Evolutionary conservation across 179 eudicot species (phyloP).

Genomic region (Silene vulgaris): DNA sequence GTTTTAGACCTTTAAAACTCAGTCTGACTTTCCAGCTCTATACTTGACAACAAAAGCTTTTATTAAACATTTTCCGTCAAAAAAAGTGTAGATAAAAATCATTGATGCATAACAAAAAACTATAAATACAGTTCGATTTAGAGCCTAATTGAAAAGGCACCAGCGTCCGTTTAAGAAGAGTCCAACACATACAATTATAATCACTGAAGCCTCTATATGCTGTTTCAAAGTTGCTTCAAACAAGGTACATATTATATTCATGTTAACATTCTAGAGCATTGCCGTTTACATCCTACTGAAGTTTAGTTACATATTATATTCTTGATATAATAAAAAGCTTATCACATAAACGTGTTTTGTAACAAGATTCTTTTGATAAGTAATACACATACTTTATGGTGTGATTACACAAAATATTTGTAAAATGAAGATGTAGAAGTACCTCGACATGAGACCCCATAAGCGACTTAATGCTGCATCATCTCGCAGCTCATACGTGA

Average conservation of each 20-base stretch:
- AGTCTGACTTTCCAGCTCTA: neutral
- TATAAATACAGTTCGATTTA: neutral
- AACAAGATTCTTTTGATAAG: neutral
- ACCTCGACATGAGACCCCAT: constrained; percentile 96
- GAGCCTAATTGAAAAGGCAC: neutral
- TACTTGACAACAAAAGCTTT: neutral
- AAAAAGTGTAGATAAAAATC: neutral
- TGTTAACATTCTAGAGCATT: neutral
- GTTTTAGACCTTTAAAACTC: neutral
- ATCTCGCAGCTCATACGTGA: constrained; percentile 66
- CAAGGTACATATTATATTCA: neutral
- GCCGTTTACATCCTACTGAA: neutral
- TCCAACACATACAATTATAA: neutral
- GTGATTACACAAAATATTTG: neutral
- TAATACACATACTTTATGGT: neutral
- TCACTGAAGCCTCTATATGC: neutral
- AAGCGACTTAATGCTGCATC: constrained; percentile 85
- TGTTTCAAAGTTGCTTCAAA: constrained; percentile 5
- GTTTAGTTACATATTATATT: neutral
- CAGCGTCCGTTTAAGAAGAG: neutral
- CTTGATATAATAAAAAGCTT: neutral
- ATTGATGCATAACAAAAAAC: neutral
- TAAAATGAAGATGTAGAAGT: constrained; percentile 14
- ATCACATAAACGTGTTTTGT: constrained; percentile 1
- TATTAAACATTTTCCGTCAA: neutral